Evolutionary conservation across 164 flowering plant species (phyloP).

Genomic region (Tetracentron sinense): DNA sequence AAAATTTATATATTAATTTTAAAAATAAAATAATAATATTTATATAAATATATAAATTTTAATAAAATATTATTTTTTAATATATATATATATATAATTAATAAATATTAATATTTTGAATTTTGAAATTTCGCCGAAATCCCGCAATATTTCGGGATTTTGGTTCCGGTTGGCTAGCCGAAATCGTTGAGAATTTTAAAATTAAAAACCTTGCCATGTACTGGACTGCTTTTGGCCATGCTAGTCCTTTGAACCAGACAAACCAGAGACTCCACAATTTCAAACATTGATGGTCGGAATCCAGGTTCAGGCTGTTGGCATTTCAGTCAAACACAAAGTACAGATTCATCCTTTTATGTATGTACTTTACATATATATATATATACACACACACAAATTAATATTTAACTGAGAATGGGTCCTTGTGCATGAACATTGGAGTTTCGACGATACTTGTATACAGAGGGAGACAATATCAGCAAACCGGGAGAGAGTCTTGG

Average conservation of each 20-base stretch:
- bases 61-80: too few relatives aligned
- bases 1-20: too few relatives aligned
- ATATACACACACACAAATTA: neutral
- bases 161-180: too few relatives aligned
- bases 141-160: too few relatives aligned
- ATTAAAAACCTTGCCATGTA: too few relatives aligned
- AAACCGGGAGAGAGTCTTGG: constrained; percentile 48
- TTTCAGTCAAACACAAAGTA: constrained; percentile 2
- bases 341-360: too few relatives aligned
- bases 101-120: too few relatives aligned
- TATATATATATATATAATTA: too few relatives aligned
- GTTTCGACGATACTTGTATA: constrained; percentile 51
- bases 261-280: constrained; percentile 50
- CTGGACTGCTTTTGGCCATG: constrained; percentile 4
- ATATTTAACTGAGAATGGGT: neutral
- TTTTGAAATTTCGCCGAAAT: too few relatives aligned
- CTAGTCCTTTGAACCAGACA: constrained; percentile 27
- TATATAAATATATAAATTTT: too few relatives aligned
- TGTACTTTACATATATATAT: neutral
- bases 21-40: too few relatives aligned
- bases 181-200: too few relatives aligned
- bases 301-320: constrained; percentile 59
- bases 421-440: neutral
- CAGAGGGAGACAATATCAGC: constrained; percentile 72
- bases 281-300: constrained; percentile 64